Base-by-base conservation (phyloP, 2,329 filamentous ascomycete genomes). In the Bipolaris oryzae region DNA sequence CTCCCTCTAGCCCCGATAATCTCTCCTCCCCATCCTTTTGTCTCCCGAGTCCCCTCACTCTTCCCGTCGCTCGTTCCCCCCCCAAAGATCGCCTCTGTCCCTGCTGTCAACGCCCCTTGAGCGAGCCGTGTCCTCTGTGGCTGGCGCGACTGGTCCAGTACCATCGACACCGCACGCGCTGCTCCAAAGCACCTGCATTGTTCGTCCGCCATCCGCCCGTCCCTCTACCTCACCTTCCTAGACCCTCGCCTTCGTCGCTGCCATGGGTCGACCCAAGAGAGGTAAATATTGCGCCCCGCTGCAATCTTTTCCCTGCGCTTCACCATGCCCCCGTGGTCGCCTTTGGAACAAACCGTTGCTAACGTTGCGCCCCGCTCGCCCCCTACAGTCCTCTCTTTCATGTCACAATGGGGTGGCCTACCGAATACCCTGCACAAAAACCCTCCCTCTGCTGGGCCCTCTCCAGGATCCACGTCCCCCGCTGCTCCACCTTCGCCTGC, bases 311-410 rank as follows among this genome's bases (percentile, higher is more conserved):
- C 18, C 51, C 43, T 49, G 50, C 44, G 61, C 56, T 47, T 44
- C 44, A 50, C 33, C 38, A 43, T 52, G 41, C 55, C 50, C 42
- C 39, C 49, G 18, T 39, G 48, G 46, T 45, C 57, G 55, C 53
- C 49, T 18, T 35, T 39, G 13, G 38, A 25, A 31, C 43, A 53
- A 62, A 56, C 61, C 60, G 55, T 62, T 51, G 52, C 70, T 73
- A 66, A 74, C 69, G 66, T 48, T 66, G 65, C 61, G 58, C 52
- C 59, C 60, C 35, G 53, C 57, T 61, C 65, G 65, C 63, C 59
- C 66, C 35, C 53, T 42, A 61, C 77, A 96, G 92, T 96, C 55
- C 83, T 92, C 68, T 96, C 91, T 69, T 96, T 96, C 79, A 94
- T 96, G 85, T 92, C 90, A 76, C 87, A 88, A 78, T 88, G 90